Evolutionary conservation across 192 early-diverging fungal species (phyloP), one percentile per base, ranked within the genome.

Genomic region (Podila minutissima): DNA sequence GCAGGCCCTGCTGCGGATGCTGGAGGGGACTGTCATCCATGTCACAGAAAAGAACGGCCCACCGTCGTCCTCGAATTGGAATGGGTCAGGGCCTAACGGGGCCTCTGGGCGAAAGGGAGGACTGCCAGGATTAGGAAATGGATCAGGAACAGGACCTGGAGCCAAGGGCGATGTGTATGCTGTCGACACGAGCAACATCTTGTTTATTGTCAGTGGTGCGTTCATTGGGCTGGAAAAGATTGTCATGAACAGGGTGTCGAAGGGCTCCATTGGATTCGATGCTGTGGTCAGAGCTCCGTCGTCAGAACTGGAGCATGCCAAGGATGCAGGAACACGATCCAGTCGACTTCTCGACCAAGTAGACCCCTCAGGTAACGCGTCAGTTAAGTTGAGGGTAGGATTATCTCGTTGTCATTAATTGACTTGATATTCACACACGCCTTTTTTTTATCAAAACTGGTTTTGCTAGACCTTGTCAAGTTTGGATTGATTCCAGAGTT

Each of bases 401-500:
- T 8, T 2, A 20, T n/a, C 28, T 22, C 11, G 5, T 24, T 29
- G 67, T 69, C 28, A 51, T 57, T 46, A 13, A 0, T 57, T 37
- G 19, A 68, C 62, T 31, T 15, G 22, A 51, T 33, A 64, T 32
- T 46, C 66, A n/a, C 24, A 61, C 50, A 19, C n/a, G 50, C 50
- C 8, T 17, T 4, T 7, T 7, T 53, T 22, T 20, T 53, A 29
- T 29, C 29, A 29, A 1, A 58, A 26, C 55, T 37, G 35, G 35
- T 11, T 35, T 37, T 37, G 1, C 19, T 82, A 72, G 95, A 96
- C 63, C 67, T 95, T 65, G 87, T 95, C 62, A 92, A 92, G 69
- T 96, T 90, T 71, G 95, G 95, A 4, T 82, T 96, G 26, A 95
- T 96, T 59, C 95, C 95, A 33, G 95, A 96, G 82, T 94, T 96